phyloP scores from a whole-genome alignment of 192 early-diverging fungal genomes.

The Umbelopsis ramanniana region DNA sequence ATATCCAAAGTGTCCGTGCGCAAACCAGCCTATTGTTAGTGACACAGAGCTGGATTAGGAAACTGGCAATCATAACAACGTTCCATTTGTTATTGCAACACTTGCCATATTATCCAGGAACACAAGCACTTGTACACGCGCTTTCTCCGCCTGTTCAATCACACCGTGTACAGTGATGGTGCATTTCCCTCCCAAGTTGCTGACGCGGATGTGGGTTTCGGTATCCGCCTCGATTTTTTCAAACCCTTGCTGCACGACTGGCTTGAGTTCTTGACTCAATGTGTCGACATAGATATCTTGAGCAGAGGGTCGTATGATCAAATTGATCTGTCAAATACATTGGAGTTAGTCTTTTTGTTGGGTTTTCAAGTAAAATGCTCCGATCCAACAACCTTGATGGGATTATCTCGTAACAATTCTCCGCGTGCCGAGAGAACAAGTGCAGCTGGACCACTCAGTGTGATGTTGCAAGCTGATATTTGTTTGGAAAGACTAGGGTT shows the following conservation, averaged over 20 bases:
- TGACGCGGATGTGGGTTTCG: not conserved
- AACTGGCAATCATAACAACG: constrained; percentile 18
- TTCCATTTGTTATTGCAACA: constrained; percentile 11
- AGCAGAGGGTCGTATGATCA: not conserved
- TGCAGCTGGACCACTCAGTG: constrained; percentile 27
- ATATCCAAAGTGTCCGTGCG: constrained; percentile 29
- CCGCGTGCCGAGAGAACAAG: constrained; percentile 22
- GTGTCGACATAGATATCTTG: constrained; percentile 5
- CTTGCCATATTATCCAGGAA: constrained; percentile 40
- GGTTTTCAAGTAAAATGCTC: constrained; percentile 5
- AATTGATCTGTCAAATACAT: not conserved
- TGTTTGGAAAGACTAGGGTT: constrained; percentile 13
- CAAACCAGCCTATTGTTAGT: constrained; percentile 22
- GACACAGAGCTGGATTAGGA: constrained; percentile 14
- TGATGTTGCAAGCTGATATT: constrained; percentile 28
- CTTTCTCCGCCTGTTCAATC: constrained; percentile 24
- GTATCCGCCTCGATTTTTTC: constrained; percentile 13
- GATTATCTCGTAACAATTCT: constrained; percentile 32
- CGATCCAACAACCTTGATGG: constrained; percentile 30
- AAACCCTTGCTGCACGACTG: not conserved
- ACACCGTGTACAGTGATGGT: constrained; percentile 23
- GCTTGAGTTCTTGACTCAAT: not conserved
- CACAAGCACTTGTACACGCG: constrained; percentile 30
- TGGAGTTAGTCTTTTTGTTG: not conserved
- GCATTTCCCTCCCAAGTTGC: constrained; percentile 1